Conservation (phyloP, 768 basidiomycete genomes). For the Suillus discolor region DNA sequence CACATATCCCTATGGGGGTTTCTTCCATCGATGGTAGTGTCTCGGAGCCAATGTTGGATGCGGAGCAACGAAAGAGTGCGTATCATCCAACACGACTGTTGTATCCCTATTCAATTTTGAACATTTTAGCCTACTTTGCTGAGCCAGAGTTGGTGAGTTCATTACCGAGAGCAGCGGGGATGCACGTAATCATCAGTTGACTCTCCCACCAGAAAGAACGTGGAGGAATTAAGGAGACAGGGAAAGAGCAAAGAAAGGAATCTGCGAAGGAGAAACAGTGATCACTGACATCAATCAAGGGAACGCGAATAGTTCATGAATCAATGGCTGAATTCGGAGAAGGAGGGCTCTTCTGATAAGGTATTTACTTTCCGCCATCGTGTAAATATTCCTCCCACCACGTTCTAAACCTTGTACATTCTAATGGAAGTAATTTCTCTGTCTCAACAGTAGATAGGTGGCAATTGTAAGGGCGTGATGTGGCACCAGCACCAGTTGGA, state of each 20-base stretch:
- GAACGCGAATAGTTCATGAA: background rate
- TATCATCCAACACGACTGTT: background rate
- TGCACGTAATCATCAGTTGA: background rate
- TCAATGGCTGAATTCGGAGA: background rate
- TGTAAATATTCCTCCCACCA: conserved; percentile 75
- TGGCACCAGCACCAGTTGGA: conserved; percentile 64
- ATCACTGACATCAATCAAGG: background rate
- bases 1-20: conserved; percentile 50
- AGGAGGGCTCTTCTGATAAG: background rate
- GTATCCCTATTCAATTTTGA: background rate
- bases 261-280: background rate
- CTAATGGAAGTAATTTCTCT: conserved; percentile 63
- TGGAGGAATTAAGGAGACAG: background rate
- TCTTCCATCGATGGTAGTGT: conserved; percentile 43
- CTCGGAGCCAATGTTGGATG: conserved; percentile 40
- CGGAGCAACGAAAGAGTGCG: conserved; percentile 47
- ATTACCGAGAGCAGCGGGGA: background rate
- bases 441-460: conserved; percentile 77
- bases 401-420: conserved; percentile 71
- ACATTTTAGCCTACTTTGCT: conserved; percentile 22
- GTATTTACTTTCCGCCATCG: conserved; percentile 15
- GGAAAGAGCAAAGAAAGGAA: background rate
- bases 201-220: background rate
- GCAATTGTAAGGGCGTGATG: conserved; percentile 78
- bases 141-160: background rate